Evolutionary conservation across 1,284 basidiomycete species (phyloP), one percentile per base, ranked within the genome.

Genomic region (Pyrrhoderma lamaoense): DNA sequence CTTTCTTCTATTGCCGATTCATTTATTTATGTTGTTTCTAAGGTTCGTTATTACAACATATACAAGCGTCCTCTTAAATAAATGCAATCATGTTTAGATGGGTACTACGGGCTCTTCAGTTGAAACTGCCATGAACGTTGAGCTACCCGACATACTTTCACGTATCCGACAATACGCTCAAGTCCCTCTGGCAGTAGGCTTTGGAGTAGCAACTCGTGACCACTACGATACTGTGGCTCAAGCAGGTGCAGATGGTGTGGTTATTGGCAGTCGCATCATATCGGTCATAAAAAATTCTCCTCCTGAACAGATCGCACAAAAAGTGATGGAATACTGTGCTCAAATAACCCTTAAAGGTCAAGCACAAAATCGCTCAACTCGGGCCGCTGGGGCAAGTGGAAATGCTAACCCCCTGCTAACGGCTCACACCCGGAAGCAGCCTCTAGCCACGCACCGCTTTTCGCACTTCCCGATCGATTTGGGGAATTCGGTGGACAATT

Each of bases 401-500:
- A 42, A 54, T 25, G 53, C 51, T n/a, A 56, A 11, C 60, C 62
- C 8, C 42, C 57, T 25, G 56, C 56, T 19, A 56, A 58, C 34
- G 47, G 57, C 23, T 67, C 61, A 55, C 61, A 66, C 46, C 57
- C 65, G 51, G 60, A 58, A 35, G 61, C 67, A 9, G 59, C 65
- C 0, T 56, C 66, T 8, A 46, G 58, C 9, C 63, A 66, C 40
- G 63, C 71, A 0, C 70, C 73, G 40, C 57, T 66, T 13, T 70
- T 69, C 45, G 70, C 76, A 13, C 71, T 95, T 1, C 91, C 93
- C 3, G 75, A 82, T 5, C 80, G 93, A 45, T 99, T 99, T 60
- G 96, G 96, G 47, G 74, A 92, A 55, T 99, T 96, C 63, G 96
- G 96, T 34, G 96, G 96, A 1, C 93, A 97, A 62, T 99, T 93